Conservation (phyloP, 495 filamentous ascomycete genomes). For the Aspergillus sparsus region DNA sequence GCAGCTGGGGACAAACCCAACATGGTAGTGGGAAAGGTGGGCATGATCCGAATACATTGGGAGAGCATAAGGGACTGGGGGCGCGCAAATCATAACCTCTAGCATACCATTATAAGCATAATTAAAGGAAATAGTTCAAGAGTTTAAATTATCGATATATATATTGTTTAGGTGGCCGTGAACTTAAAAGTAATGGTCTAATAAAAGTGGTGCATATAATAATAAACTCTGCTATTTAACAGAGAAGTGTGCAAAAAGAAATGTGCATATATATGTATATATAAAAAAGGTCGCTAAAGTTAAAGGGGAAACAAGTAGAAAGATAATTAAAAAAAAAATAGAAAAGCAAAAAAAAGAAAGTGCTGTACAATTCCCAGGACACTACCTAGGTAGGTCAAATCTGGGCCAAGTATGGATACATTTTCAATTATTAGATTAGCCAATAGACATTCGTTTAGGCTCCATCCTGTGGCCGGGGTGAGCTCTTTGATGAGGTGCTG, state of each 20-base stretch:
- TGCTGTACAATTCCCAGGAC: constrained; percentile 12
- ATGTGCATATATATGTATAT: constrained; percentile 1
- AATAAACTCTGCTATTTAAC: no score
- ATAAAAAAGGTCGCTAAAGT: background rate
- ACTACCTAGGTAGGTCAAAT: background rate
- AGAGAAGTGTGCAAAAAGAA: background rate
- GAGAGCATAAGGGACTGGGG: constrained; percentile 41
- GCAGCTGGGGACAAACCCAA: constrained; percentile 25
- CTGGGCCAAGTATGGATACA: constrained; percentile 15
- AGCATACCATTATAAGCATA: constrained; percentile 2
- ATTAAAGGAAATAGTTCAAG: no score
- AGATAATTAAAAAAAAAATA: background rate
- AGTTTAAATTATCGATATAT: no score
- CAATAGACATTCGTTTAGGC: background rate
- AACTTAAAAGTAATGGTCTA: no score
- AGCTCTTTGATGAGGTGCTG: constrained; percentile 7
- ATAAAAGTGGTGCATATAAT: no score
- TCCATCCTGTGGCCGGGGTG: constrained; percentile 12
- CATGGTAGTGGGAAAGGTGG: constrained; percentile 45
- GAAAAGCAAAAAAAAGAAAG: constrained; percentile 2
- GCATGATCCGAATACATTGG: constrained; percentile 43
- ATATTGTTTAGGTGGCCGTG: no score
- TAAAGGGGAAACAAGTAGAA: background rate
- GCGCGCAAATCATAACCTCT: constrained; percentile 19
- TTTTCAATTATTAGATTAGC: constrained; percentile 9